Base-by-base conservation (phyloP, 164 flowering plant genomes). In the Kingdonia uniflora region DNA sequence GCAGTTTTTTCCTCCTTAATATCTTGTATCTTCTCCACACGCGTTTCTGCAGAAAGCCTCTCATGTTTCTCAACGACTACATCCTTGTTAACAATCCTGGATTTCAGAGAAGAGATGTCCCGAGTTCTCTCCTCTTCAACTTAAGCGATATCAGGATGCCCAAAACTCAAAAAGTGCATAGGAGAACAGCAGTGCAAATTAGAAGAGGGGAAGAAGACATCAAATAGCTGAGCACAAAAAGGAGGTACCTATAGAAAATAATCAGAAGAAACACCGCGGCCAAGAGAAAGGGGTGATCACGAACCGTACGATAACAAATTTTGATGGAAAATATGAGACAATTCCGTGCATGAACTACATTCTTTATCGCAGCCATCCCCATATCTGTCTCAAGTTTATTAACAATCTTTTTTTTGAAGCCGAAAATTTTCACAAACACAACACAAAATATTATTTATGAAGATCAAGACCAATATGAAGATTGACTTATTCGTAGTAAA, bases 161-260 rank as follows among this genome's bases (percentile, higher is more conserved):
- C 96, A 45, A 74, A 82, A 73, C 88, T 81, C 75, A 94, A 71
- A 24, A 94, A 80, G 79, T 75, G 35, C 92, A 92, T 60, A 94
- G 87, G 65, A 94, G 73, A 69, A 81, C 62, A 64, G 87, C 85
- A 56, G 97, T 85, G 63, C 89, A 89, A 35, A 83, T 65, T 63
- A 89, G 66, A 61, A 85, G 78, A 62, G 99, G 97, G 42, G 84
- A 87, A 22, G 80, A 76, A 65, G 85, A 77, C 5, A 89, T 59
- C 60, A 86, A n/a, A n/a, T n/a, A n/a, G n/a, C n/a, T n/a, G n/a
- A n/a, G n/a, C n/a, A n/a, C n/a, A n/a, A n/a, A n/a, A 66, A 22
- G 99, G 52, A 65, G 74, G 39, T 73, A 74, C 68, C 78, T 80
- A 51, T 88, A 70, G 14, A 83, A 22, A 25, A 83, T 46, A 46